Conservation (phyloP, 2,329 filamentous ascomycete species). For the Leptographium wingfieldii region DNA sequence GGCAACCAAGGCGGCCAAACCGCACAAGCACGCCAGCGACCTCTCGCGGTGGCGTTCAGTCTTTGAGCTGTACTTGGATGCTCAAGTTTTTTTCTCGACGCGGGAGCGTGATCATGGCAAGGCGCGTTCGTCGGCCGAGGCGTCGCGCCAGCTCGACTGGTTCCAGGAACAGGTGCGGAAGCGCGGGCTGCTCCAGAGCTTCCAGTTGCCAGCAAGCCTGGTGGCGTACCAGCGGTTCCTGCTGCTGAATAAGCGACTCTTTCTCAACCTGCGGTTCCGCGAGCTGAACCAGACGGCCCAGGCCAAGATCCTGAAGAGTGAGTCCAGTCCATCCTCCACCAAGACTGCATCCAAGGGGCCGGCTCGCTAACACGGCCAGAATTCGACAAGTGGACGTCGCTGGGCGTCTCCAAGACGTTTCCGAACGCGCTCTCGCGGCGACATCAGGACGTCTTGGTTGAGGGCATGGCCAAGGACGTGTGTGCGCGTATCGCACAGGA, state of each 20-base stretch:
- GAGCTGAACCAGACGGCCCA: slow-evolving; percentile 72
- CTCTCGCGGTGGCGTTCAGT: slow-evolving; percentile 67
- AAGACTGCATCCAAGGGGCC: too few relatives aligned
- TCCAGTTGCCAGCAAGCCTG: slow-evolving; percentile 55
- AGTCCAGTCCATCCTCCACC: slow-evolving; percentile 13
- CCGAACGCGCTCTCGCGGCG: slow-evolving; percentile 45
- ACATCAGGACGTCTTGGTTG: slow-evolving; percentile 50
- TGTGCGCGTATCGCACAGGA: slow-evolving; percentile 63
- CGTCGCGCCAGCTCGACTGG: slow-evolving; percentile 54
- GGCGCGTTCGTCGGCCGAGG: slow-evolving; percentile 50
- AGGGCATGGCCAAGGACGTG: slow-evolving; percentile 60
- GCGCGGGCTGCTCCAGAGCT: slow-evolving; percentile 43
- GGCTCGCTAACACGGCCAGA: slow-evolving; percentile 31
- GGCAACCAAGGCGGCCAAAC: slow-evolving; percentile 27
- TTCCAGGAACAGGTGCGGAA: slow-evolving; percentile 58
- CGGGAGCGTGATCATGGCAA: slow-evolving; percentile 55
- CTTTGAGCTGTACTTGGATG: slow-evolving; percentile 70
- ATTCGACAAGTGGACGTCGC: slow-evolving; percentile 74
- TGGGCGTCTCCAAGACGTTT: slow-evolving; percentile 54
- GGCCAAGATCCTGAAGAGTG: slow-evolving; percentile 75
- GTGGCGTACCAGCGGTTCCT: slow-evolving; percentile 57
- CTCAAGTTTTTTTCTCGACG: slow-evolving; percentile 70
- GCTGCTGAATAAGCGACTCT: slow-evolving; percentile 58
- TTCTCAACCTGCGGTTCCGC: slow-evolving; percentile 72
- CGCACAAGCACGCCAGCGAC: slow-evolving; percentile 32